A percentile compares a stretch with the other conserved stretches of the same genome.
These are phyloP conservation scores for Lentinula sp. DNA, from an alignment of 768 basidiomycete genomes.

Conservation along the genomic window DNA sequence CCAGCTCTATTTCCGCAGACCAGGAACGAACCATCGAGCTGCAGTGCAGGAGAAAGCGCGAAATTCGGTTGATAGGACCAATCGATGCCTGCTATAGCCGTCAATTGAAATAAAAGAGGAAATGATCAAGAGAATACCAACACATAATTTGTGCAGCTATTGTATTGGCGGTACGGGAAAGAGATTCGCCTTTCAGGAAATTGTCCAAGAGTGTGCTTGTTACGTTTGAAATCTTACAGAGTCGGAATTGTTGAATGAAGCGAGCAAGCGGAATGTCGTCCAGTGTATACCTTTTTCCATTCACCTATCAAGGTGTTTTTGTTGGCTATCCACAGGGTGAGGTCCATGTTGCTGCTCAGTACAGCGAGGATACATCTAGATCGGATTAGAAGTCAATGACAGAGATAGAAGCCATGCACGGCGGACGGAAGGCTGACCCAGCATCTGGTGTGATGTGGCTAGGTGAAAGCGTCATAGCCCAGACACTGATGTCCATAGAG, in stretches of 20 bases:
- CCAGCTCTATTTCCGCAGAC: conserved; percentile 69
- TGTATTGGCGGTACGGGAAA: conserved; percentile 20
- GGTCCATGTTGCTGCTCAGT: conserved; percentile 71
- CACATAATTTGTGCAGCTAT: conserved; percentile 54
- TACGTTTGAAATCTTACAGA: conserved; percentile 45
- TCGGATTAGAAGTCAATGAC: background rate
- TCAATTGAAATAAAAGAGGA: background rate
- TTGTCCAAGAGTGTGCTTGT: conserved; percentile 41
- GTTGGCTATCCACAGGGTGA: conserved; percentile 58
- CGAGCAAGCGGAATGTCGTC: too few species aligned
- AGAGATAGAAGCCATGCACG: background rate
- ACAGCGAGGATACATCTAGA: conserved; percentile 61
- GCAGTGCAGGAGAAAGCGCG: conserved; percentile 39
- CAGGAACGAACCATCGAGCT: conserved; percentile 56
- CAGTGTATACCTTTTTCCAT: conserved; percentile 51
- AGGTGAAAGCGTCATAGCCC: conserved; percentile 60
- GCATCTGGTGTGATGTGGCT: conserved; percentile 52
- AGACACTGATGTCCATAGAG: conserved; percentile 62
- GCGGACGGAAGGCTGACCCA: conserved; percentile 33
- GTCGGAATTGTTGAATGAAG: too few species aligned
- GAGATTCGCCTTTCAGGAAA: conserved; percentile 10
- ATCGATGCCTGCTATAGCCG: conserved; percentile 42
- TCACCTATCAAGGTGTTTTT: conserved; percentile 70
- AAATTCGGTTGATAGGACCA: conserved; percentile 68
- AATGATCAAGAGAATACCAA: conserved; percentile 13